These are phyloP conservation scores for Spergularia marina DNA, from an alignment of 148 eudicot species.

Conservation along the genomic window DNA sequence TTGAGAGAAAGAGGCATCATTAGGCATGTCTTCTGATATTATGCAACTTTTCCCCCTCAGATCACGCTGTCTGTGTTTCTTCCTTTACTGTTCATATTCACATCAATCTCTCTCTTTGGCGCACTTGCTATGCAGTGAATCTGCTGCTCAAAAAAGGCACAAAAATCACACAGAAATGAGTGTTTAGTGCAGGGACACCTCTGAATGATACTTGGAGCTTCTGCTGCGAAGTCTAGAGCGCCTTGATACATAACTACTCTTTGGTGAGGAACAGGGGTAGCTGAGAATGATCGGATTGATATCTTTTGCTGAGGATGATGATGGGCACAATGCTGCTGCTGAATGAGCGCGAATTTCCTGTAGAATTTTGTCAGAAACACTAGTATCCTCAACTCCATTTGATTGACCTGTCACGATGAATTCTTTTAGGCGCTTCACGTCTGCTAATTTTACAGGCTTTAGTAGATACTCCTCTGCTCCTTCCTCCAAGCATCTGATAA, in stretches of 20 bases:
- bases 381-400: slow-evolving; percentile 7
- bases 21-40: neutral
- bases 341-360: slow-evolving; percentile 3
- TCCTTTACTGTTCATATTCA: slow-evolving; percentile 26
- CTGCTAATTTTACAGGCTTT: slow-evolving; percentile 78
- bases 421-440: slow-evolving; percentile 61
- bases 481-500: slow-evolving; percentile 66
- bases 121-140: neutral
- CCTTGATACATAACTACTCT: slow-evolving; percentile 21
- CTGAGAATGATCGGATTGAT: slow-evolving; percentile 17
- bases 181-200: slow-evolving; percentile 23
- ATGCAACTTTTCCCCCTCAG: slow-evolving; percentile 7
- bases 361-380: neutral
- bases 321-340: slow-evolving; percentile 11
- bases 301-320: slow-evolving; percentile 14
- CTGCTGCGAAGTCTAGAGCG: slow-evolving; percentile 24
- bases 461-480: slow-evolving; percentile 77
- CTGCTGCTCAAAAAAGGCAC: slow-evolving; percentile 1
- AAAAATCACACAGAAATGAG: slow-evolving; percentile 12
- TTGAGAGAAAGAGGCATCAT: neutral
- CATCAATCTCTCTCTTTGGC: slow-evolving; percentile 17
- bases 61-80: slow-evolving; percentile 2
- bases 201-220: slow-evolving; percentile 25
- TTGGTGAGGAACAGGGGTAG: slow-evolving; percentile 25
- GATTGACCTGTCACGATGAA: slow-evolving; percentile 26